Evolutionary conservation across 768 basidiomycete species (phyloP), one percentile per base, ranked within the genome.

Genomic region (Clitopilus passeckerianus): DNA sequence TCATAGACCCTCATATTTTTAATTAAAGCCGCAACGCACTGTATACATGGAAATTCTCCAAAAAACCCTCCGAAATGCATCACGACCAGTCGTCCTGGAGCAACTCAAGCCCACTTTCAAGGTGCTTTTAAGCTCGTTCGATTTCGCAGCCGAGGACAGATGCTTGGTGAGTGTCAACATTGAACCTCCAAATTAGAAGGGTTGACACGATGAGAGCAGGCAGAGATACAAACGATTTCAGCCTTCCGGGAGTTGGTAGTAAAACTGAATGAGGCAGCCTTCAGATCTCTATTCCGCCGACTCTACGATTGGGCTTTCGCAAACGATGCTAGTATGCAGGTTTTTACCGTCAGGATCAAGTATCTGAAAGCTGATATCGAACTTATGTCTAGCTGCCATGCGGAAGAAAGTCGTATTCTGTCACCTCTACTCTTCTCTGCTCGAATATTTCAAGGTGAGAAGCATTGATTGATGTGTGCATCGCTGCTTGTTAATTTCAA

Each of bases 301-400:
- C 72, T 95, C 59, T 94, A 92, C 66, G 97, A 99, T 69, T 99
- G 97, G 97, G 94, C 94, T 0, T 95, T 95, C 66, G 81, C 80
- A 0, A 76, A 77, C 59, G 81, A 80, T 27, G 66, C 68, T 24
- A 72, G 86, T 86, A 66, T 30, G 78, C 16, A 16, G 9, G 54
- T n/a, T 34, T 24, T 14, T 18, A 24, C 37, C 0, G 23, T 24
- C 14, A 8, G 23, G 46, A 3, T 59, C 9, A n/a, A 53, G 1
- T 44, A 44, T 30, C 2, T 18, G n/a, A 41, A 41, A 15, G 22
- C 53, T 34, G 1, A 37, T 23, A 59, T 62, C 54, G n/a, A 34
- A 34, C 41, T 53, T 59, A n/a, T n/a, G 30, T 34, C 56, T 46
- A 75, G 71, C 61, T 60, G 73, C 73, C 15, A 69, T 74, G 7